A percentile compares a stretch with the other conserved stretches of the same genome.
These are phyloP conservation scores for Clitopilus hobsonii DNA, from an alignment of 768 basidiomycete genomes.

Conservation along the genomic window DNA sequence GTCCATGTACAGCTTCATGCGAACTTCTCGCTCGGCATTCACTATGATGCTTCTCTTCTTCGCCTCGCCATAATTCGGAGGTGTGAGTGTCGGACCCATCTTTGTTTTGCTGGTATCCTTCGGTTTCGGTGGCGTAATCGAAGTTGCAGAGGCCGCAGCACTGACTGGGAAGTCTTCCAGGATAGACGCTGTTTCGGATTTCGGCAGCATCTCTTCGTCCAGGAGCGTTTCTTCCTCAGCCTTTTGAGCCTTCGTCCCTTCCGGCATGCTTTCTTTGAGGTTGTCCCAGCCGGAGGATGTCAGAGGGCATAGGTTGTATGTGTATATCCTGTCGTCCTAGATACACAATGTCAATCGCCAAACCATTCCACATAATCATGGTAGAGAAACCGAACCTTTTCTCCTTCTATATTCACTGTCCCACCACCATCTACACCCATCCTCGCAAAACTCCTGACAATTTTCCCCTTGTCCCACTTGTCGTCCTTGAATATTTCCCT, in stretches of 20 bases:
- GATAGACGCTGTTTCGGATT: slow-evolving; percentile 37
- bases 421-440: slow-evolving; percentile 38
- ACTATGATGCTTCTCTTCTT: slow-evolving; percentile 47
- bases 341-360: neutral
- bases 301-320: slow-evolving; percentile 43
- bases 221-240: slow-evolving; percentile 14
- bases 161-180: neutral
- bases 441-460: slow-evolving; percentile 72
- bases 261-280: slow-evolving; percentile 29
- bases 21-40: slow-evolving; percentile 63
- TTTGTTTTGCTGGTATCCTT: neutral
- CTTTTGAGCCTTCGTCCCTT: slow-evolving; percentile 8
- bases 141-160: neutral
- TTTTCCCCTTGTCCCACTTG: slow-evolving; percentile 71
- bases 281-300: slow-evolving; percentile 30
- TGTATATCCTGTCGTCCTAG: slow-evolving; percentile 37
- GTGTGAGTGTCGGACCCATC: neutral
- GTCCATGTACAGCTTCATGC: slow-evolving; percentile 69
- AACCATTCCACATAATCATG: neutral
- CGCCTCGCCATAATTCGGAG: slow-evolving; percentile 2
- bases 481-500: slow-evolving; percentile 43
- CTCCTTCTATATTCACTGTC: slow-evolving; percentile 23
- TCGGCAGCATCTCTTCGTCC: slow-evolving; percentile 20
- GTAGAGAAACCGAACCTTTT: slow-evolving; percentile 23
- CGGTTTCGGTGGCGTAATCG: neutral